Percentiles rank a stretch among this genome's conserved stretches.
Evolutionary conservation across 2,329 filamentous ascomycete genomes (phyloP).

Genomic region (Zymoseptoria pseudotritici): DNA sequence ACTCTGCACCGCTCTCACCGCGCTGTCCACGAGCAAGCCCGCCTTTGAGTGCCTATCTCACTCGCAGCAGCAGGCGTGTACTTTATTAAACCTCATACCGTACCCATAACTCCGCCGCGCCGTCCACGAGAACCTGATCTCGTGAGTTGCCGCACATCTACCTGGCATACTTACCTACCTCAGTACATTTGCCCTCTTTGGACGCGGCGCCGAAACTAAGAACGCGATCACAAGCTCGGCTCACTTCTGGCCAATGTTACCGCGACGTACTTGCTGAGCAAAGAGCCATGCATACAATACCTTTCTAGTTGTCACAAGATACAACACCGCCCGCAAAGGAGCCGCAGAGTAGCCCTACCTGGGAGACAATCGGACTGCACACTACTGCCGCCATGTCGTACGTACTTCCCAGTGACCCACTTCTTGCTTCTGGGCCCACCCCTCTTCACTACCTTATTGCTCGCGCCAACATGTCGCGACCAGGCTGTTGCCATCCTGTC

Average conservation of each 20-base stretch:
- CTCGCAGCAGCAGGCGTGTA: conserved; percentile 5
- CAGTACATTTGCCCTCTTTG: conserved; percentile 2
- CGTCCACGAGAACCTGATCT: neutral
- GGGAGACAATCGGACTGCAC: conserved; percentile 7
- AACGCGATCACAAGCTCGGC: conserved; percentile 6
- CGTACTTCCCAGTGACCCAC: conserved; percentile 13
- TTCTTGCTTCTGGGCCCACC: conserved; percentile 5
- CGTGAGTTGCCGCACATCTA: neutral
- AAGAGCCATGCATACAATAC: conserved; percentile 23
- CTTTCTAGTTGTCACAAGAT: conserved; percentile 12
- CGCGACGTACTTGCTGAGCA: conserved; percentile 11
- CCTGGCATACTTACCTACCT: conserved; percentile 1
- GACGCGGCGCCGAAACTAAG: conserved; percentile 1
- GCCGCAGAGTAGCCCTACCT: conserved; percentile 16
- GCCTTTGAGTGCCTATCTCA: neutral
- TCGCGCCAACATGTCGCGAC: neutral
- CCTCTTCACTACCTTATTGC: conserved; percentile 6
- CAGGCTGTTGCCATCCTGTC: neutral
- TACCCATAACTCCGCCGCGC: neutral
- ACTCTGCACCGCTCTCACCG: neutral
- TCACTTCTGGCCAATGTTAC: conserved; percentile 20
- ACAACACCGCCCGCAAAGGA: conserved; percentile 4
- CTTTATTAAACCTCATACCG: neutral
- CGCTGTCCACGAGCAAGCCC: neutral
- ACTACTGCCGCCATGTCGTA: conserved; percentile 24